Evolutionary conservation across 2,329 filamentous ascomycete species (phyloP).

Genomic region (Trichoderma guizhouense): DNA sequence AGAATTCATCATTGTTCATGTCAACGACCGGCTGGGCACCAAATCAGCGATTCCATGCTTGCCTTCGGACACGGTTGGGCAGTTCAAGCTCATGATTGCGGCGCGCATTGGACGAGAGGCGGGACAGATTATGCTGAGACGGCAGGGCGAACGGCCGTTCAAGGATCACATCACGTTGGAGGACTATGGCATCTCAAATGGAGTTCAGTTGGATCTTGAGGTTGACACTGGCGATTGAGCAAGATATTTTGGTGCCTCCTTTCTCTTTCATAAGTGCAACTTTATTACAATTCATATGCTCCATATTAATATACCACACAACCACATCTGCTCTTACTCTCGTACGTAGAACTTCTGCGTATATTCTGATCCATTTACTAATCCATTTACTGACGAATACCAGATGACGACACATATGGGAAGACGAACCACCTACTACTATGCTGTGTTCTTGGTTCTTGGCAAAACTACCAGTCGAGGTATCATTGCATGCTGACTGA

Average conservation of each 20-base stretch:
- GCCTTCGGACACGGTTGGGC: slow-evolving; percentile 74
- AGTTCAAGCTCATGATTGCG: slow-evolving; percentile 90
- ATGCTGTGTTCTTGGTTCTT: neutral
- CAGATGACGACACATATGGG: neutral
- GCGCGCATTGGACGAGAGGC: slow-evolving; percentile 84
- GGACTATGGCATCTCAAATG: slow-evolving; percentile 93
- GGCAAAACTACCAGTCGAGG: neutral
- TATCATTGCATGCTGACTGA: neutral
- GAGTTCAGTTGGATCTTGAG: slow-evolving; percentile 67
- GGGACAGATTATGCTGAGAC: slow-evolving; percentile 86
- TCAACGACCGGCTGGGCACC: slow-evolving; percentile 95
- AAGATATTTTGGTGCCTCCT: too few species aligned
- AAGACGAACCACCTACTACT: neutral
- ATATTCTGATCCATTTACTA: neutral
- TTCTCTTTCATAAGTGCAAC: neutral
- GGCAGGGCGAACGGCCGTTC: slow-evolving; percentile 89
- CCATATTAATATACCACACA: neutral
- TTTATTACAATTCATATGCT: neutral
- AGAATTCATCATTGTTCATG: slow-evolving; percentile 88
- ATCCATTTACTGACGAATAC: neutral
- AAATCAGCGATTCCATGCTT: slow-evolving; percentile 91
- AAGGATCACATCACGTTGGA: slow-evolving; percentile 85
- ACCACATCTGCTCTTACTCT: neutral
- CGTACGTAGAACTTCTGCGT: neutral
- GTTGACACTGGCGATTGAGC: slow-evolving; percentile 58